phyloP scores from a whole-genome alignment of 2,329 filamentous ascomycete genomes.

The Chrysoporthe cubensis region DNA sequence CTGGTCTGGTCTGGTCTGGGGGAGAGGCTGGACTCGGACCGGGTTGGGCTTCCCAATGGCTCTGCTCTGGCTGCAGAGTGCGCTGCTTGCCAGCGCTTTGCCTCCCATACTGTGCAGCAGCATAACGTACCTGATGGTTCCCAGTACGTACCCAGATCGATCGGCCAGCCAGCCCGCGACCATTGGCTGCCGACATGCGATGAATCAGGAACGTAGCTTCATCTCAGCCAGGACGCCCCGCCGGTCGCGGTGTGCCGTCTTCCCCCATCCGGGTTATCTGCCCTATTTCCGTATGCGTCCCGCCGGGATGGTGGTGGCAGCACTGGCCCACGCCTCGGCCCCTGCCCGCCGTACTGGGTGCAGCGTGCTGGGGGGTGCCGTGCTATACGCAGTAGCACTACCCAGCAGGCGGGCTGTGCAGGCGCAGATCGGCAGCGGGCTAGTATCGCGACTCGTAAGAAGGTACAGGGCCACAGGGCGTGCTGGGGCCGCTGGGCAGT shows the following conservation, averaged over 20 bases:
- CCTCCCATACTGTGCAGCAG: too few relatives aligned
- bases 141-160: too few relatives aligned
- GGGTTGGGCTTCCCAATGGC: background rate
- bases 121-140: too few relatives aligned
- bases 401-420: background rate
- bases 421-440: background rate
- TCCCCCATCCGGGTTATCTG: background rate
- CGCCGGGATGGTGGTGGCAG: background rate
- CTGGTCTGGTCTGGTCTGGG: too few relatives aligned
- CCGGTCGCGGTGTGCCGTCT: background rate
- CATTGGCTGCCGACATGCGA: background rate
- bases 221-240: background rate
- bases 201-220: slow-evolving; percentile 10
- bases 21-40: too few relatives aligned
- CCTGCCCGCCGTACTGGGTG: too few relatives aligned
- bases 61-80: background rate
- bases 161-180: too few relatives aligned
- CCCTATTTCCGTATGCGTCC: slow-evolving; percentile 3
- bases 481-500: background rate
- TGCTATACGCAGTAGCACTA: background rate
- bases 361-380: too few relatives aligned
- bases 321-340: too few relatives aligned
- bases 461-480: too few relatives aligned
- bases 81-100: too few relatives aligned
- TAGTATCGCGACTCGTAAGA: background rate